phyloP scores from a whole-genome alignment of 345 rosid species.

The Tarenaya hassleriana region DNA sequence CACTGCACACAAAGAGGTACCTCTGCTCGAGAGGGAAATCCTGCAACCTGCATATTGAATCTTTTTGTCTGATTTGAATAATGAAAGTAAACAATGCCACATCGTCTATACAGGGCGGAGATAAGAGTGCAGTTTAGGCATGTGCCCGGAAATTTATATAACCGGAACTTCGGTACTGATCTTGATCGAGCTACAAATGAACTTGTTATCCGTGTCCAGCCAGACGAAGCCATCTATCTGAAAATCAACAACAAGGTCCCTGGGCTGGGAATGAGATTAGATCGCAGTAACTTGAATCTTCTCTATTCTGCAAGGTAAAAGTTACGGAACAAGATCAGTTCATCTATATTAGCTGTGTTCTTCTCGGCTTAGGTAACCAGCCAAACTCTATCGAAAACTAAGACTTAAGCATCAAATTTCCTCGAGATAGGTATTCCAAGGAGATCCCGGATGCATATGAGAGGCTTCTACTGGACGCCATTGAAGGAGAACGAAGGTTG shows the following conservation, averaged over 20 bases:
- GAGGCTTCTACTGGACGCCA: conserved; percentile 75
- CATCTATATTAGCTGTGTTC: too few species aligned
- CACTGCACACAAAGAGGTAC: conserved; percentile 60
- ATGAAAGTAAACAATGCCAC: too few species aligned
- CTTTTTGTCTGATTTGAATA: too few species aligned
- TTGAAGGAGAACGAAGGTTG: conserved; percentile 78
- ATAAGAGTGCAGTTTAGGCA: conserved; percentile 82
- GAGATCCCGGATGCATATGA: conserved; percentile 91
- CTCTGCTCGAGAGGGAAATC: too few species aligned
- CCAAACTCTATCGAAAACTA: too few species aligned
- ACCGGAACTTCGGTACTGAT: conserved; percentile 57
- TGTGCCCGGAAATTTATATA: conserved; percentile 75
- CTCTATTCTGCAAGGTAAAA: conserved; percentile 68
- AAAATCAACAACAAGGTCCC: conserved; percentile 86
- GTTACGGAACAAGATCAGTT: neutral
- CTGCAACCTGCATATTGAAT: neutral
- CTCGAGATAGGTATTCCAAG: conserved; percentile 49
- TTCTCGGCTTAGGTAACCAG: too few species aligned
- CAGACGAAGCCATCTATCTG: conserved; percentile 80
- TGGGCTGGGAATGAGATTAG: conserved; percentile 80
- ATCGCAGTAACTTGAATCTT: conserved; percentile 64
- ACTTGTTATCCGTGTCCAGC: conserved; percentile 76
- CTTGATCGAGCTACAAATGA: conserved; percentile 74
- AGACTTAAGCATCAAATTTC: neutral
- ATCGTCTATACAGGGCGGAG: conserved; percentile 48